A percentile compares a stretch with the other conserved stretches of the same genome.
Conservation (phyloP, 2,329 filamentous ascomycete species). For the Trichophyton mentagrophytes region DNA sequence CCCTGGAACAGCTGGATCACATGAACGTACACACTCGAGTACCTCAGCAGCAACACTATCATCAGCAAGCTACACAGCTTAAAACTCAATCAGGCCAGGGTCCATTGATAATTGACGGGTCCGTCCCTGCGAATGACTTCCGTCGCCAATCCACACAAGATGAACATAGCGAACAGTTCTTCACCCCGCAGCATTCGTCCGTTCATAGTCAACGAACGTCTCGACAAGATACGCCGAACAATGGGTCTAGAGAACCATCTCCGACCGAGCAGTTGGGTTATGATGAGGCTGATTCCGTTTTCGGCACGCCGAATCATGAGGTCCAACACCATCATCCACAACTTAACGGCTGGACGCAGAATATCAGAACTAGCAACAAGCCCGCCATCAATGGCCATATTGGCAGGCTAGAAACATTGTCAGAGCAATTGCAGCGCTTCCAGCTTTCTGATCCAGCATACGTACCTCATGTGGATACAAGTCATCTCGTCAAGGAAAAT, state of each 20-base stretch:
- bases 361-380: constrained; percentile 7
- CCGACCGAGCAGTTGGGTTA: constrained; percentile 25
- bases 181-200: constrained; percentile 7
- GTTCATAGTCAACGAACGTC: background rate
- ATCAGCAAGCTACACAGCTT: constrained; percentile 4
- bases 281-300: constrained; percentile 19
- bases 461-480: constrained; percentile 10
- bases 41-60: background rate
- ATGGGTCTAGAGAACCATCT: constrained; percentile 24
- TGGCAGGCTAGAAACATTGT: constrained; percentile 24
- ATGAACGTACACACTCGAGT: constrained; percentile 5
- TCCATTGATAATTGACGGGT: constrained; percentile 37
- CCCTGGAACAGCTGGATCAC: constrained; percentile 15
- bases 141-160: constrained; percentile 20
- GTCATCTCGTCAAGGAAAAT: background rate
- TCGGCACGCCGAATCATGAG: constrained; percentile 9
- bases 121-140: constrained; percentile 28
- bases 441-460: constrained; percentile 27
- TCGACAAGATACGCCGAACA: constrained; percentile 17
- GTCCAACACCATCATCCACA: constrained; percentile 9
- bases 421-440: constrained; percentile 27
- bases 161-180: constrained; percentile 27
- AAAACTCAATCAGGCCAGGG: constrained; percentile 22
- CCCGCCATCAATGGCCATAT: constrained; percentile 18
- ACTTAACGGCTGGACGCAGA: constrained; percentile 12